Base-by-base conservation (phyloP, 352 stramenopile species). In the Phytophthora chlamydospora region DNA sequence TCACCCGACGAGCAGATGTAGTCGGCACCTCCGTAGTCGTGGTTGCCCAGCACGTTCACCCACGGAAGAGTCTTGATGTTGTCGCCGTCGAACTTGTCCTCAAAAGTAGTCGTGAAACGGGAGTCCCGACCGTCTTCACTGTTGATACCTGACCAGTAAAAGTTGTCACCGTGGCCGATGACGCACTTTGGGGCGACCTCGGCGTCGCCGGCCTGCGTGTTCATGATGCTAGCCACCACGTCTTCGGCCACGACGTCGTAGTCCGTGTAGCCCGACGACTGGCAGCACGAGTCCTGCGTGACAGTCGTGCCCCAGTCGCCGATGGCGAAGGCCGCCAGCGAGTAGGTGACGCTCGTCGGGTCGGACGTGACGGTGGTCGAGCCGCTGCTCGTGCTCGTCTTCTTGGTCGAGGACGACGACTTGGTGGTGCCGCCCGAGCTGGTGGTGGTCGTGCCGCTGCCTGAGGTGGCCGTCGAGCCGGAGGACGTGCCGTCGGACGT, bases 241-340 rank as follows among this genome's bases (percentile, higher is more conserved):
- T 85, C 71, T 50, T 91, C 77, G 9, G 81, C 81, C 38, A 85
- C 77, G 52, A 83, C 76, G 39, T 90, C 80, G 11, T 85, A 68
- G 54, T 88, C 83, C 16, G 67, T 80, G 68, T 87, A 76, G 14
- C 76, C 73, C 5, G 65, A 79, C 17, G 72, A 76, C 35, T 80
- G 76, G 65, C 83, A 91, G 58, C 83, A 91, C 57, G 83, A 91
- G 69, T 87, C 80, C 27, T 75, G 64, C 14, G 58, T 67, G 43
- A 75, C 61, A 24, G 83, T 91, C 9, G 78, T 87, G 13, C 80
- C 83, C 83, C 83, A 91, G 60, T 91, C 83, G 2, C 83, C 83
- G 17, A 91, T 88, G 11, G 80, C 83, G 21, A 85, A 91, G 11
- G 78, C 79, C 1, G 73, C 59, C 6, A 91, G 60, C 45, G 78